Conservation (phyloP, 1,284 basidiomycete species). For the Gomphus bonarii region DNA sequence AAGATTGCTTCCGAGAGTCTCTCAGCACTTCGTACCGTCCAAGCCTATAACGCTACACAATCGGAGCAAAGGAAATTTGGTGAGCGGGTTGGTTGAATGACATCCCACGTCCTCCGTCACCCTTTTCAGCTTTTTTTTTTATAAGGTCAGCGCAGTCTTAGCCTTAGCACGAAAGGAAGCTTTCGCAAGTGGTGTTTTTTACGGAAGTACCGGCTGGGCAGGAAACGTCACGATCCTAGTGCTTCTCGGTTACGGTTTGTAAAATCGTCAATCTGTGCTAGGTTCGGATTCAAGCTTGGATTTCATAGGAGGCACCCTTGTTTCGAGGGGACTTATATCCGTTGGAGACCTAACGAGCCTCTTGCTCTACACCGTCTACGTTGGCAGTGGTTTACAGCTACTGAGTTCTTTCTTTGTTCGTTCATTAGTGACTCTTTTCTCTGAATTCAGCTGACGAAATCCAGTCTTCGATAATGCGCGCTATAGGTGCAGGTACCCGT, state of each 20-base stretch:
- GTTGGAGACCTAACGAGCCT: constrained; percentile 88
- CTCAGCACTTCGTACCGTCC: constrained; percentile 87
- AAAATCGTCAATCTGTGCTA: not conserved
- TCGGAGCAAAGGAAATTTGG: constrained; percentile 69
- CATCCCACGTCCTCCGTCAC: not conserved
- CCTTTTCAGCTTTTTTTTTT: not conserved
- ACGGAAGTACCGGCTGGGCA: constrained; percentile 87
- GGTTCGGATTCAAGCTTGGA: constrained; percentile 1
- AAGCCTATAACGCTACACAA: constrained; percentile 75
- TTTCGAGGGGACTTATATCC: constrained; percentile 78
- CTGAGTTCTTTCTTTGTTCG: constrained; percentile 43
- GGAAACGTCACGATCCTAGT: constrained; percentile 90
- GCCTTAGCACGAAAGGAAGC: constrained; percentile 81
- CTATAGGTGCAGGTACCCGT: constrained; percentile 85
- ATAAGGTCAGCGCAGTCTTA: constrained; percentile 54
- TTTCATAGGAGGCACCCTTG: constrained; percentile 72
- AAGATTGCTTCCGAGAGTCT: constrained; percentile 82
- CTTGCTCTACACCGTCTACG: constrained; percentile 88
- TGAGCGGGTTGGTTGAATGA: constrained; percentile 25
- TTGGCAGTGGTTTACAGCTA: constrained; percentile 73
- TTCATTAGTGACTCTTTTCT: constrained; percentile 6
- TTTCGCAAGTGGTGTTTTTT: constrained; percentile 85
- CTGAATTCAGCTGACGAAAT: not conserved
- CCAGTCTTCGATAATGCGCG: constrained; percentile 81
- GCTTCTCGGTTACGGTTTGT: constrained; percentile 80